A percentile compares a stretch with the other conserved stretches of the same genome.
Evolutionary conservation across 768 basidiomycete species (phyloP).

Genomic region (Leccinum olivaceopallidum): DNA sequence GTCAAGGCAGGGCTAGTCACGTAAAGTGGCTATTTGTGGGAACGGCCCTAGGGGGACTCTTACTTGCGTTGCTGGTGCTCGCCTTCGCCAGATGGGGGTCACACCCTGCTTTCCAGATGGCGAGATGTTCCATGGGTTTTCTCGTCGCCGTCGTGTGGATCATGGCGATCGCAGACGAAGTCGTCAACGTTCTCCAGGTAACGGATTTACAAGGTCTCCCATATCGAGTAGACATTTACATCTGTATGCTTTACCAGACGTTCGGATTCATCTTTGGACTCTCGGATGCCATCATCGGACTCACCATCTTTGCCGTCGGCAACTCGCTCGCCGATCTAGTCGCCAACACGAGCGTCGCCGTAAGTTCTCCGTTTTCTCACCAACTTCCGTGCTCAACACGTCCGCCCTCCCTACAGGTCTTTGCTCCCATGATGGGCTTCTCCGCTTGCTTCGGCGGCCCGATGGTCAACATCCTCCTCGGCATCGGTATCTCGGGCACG

Average conservation of each 20-base stretch:
- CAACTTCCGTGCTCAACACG: background rate
- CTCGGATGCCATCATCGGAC: slow-evolving; percentile 94
- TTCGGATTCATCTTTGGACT: slow-evolving; percentile 94
- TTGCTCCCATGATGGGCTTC: slow-evolving; percentile 93
- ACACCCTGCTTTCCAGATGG: slow-evolving; percentile 57
- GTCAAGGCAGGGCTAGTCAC: slow-evolving; percentile 37
- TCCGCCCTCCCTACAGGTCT: slow-evolving; percentile 46
- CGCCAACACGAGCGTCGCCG: slow-evolving; percentile 94
- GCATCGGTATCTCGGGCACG: slow-evolving; percentile 89
- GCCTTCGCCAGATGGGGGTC: slow-evolving; percentile 61
- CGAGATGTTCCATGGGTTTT: slow-evolving; percentile 90
- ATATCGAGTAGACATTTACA: slow-evolving; percentile 1
- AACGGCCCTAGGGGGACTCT: slow-evolving; percentile 53
- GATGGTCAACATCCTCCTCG: slow-evolving; percentile 89
- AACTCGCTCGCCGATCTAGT: slow-evolving; percentile 97
- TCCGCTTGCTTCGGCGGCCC: slow-evolving; percentile 94
- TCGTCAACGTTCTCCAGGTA: slow-evolving; percentile 88
- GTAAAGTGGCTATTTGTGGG: slow-evolving; percentile 55
- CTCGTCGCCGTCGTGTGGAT: slow-evolving; percentile 93
- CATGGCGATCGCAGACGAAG: slow-evolving; percentile 96
- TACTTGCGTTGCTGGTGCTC: slow-evolving; percentile 54
- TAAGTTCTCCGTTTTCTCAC: slow-evolving; percentile 38
- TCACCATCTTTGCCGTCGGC: slow-evolving; percentile 96
- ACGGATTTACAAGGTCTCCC: slow-evolving; percentile 11
- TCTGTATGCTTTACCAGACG: slow-evolving; percentile 49